A percentile compares a stretch with the other conserved stretches of the same genome.
Conservation (phyloP, 1,139 yeast species). For the Kodamaea arcana region DNA sequence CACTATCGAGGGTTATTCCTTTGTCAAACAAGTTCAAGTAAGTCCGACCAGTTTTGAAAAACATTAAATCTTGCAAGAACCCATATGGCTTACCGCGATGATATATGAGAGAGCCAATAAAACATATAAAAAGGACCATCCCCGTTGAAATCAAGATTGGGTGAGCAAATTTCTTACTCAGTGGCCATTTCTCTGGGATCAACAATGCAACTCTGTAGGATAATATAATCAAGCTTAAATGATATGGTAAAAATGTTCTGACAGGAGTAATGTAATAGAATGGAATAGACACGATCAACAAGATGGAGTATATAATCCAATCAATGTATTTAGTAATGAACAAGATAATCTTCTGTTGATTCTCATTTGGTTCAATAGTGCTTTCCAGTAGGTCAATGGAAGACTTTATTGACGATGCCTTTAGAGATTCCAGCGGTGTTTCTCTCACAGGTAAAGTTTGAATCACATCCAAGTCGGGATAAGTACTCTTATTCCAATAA, state of each 20-base stretch:
- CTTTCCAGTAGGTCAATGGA: not conserved
- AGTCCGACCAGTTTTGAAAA: constrained; percentile 66
- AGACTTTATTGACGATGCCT: not conserved
- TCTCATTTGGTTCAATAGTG: constrained; percentile 17
- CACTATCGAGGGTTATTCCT: constrained; percentile 26
- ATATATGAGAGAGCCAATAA: constrained; percentile 54
- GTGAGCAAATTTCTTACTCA: constrained; percentile 53
- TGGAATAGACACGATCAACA: constrained; percentile 55
- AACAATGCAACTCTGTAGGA: constrained; percentile 51
- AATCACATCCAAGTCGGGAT: not conserved
- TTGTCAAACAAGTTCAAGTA: constrained; percentile 56
- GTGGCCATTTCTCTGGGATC: constrained; percentile 45
- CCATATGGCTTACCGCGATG: constrained; percentile 40
- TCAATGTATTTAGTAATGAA: constrained; percentile 49
- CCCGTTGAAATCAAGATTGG: constrained; percentile 70
- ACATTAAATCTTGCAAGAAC: constrained; percentile 46
- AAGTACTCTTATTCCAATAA: constrained; percentile 1
- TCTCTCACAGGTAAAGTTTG: not conserved
- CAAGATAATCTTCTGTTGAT: constrained; percentile 28
- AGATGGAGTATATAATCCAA: constrained; percentile 44
- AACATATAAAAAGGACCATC: constrained; percentile 56
- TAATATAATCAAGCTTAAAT: constrained; percentile 55
- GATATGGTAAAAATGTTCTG: constrained; percentile 58
- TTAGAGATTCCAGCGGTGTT: not conserved
- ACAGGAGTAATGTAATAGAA: constrained; percentile 43